Evolutionary conservation across 768 basidiomycete species (phyloP), one percentile per base, ranked within the genome.

Genomic region (Rhodotorula toruloides): DNA sequence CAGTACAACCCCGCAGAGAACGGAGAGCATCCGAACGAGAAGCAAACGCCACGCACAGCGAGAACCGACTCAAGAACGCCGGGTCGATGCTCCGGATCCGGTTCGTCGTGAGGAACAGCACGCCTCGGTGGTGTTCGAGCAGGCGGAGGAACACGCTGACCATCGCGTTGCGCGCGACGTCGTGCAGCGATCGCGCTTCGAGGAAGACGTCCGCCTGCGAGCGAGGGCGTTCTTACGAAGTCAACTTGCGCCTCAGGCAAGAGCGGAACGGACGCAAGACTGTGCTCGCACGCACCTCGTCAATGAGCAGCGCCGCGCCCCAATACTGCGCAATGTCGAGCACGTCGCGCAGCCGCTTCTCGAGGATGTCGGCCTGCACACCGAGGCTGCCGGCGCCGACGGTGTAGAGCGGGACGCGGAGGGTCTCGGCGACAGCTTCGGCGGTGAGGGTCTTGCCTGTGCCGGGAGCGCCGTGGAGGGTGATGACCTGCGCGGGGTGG

Each of bases 391-490:
- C 55, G 19, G 55, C 42, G 17, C 32, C 66, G 47, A 57, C 54
- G 8, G 54, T 55, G 52, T 60, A 65, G 14, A 59, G 58, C 29
- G 64, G 64, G 10, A 60, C 94, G 72, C 96, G 97, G 59, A 98
- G 81, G 89, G 97, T 94, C 78, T 96, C 97, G 13, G 94, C 94
- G 67, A 99, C 97, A 81, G 97, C 94, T 48, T 94, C 83, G 7
- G 94, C 94, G 79, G 98, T 90, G 16, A 99, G 82, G 0, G 94
- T 99, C 80, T 99, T 99, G 65, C 94, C 94, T 12, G 91, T 94
- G 75, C 93, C 94, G 2, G 94, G 94, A 61, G 92, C 92, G 22
- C 94, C 94, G 71, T 89, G 88, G 6, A 97, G 83, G 53, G 97
- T 82, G 57, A 98, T 90, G 29, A 44, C 27, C 54, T 40, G 21